Conservation (phyloP, 2,329 filamentous ascomycete species). For the Thermoascus crustaceus region DNA sequence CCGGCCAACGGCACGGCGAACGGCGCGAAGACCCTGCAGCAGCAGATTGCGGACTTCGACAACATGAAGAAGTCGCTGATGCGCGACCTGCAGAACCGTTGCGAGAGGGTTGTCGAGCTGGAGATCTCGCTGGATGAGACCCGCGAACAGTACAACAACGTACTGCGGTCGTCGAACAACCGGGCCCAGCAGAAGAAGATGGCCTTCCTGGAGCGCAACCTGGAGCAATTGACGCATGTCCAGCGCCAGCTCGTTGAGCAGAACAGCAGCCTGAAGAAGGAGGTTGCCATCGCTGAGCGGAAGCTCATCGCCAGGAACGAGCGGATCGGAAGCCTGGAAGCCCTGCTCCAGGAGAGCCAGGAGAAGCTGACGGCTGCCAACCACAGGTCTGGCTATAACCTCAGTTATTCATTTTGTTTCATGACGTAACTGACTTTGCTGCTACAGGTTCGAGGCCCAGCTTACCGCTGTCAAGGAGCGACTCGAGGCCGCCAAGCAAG, state of each 20-base stretch:
- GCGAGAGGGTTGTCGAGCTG: slow-evolving; percentile 93
- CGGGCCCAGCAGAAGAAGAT: slow-evolving; percentile 99
- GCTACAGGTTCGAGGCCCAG: slow-evolving; percentile 82
- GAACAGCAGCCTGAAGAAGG: slow-evolving; percentile 95
- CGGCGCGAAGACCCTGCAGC: slow-evolving; percentile 75
- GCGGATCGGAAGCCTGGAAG: slow-evolving; percentile 89
- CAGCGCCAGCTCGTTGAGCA: slow-evolving; percentile 97
- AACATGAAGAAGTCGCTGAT: slow-evolving; percentile 99
- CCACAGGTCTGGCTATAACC: slow-evolving; percentile 63
- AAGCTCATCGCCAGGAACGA: slow-evolving; percentile 96
- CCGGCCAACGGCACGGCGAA: slow-evolving; percentile 51
- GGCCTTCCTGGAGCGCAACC: slow-evolving; percentile 95
- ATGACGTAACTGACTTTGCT: slow-evolving; percentile 7
- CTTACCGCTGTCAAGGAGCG: slow-evolving; percentile 96
- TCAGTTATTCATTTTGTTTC: slow-evolving; percentile 6
- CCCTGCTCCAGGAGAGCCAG: slow-evolving; percentile 88
- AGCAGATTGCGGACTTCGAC: slow-evolving; percentile 98
- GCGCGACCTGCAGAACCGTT: slow-evolving; percentile 96
- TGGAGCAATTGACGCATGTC: slow-evolving; percentile 94
- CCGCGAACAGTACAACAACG: slow-evolving; percentile 97
- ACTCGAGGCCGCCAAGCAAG: slow-evolving; percentile 86
- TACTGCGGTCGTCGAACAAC: slow-evolving; percentile 92
- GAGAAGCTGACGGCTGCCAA: slow-evolving; percentile 97
- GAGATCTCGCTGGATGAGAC: slow-evolving; percentile 97
- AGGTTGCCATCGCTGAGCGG: slow-evolving; percentile 95